phyloP scores from a whole-genome alignment of 768 basidiomycete species.

The Termitomyces sp. region DNA sequence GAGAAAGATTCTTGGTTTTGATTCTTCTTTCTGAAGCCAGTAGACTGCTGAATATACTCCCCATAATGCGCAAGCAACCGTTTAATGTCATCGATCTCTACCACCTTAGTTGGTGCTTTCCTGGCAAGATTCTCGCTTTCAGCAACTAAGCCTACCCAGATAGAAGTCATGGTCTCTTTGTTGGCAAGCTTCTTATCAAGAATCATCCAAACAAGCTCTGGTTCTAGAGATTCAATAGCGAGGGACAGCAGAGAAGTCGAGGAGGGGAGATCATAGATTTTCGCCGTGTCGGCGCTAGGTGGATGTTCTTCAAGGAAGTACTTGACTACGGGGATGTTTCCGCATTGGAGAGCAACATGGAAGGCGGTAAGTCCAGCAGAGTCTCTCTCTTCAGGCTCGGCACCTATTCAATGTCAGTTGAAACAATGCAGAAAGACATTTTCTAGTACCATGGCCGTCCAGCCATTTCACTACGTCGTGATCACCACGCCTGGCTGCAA shows the following conservation, averaged over 20 bases:
- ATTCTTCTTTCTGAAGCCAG: background rate
- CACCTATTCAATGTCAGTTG: constrained; percentile 38
- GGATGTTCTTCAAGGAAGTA: constrained; percentile 60
- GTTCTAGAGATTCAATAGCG: constrained; percentile 55
- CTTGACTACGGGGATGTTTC: constrained; percentile 45
- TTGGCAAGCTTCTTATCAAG: constrained; percentile 52
- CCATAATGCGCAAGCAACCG: constrained; percentile 48
- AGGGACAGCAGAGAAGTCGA: constrained; percentile 44
- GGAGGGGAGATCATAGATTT: constrained; percentile 40
- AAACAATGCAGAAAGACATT: constrained; percentile 8
- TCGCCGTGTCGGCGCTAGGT: constrained; percentile 45
- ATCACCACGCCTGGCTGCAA: constrained; percentile 53
- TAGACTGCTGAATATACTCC: constrained; percentile 35
- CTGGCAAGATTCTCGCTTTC: constrained; percentile 18
- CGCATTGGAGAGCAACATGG: constrained; percentile 54
- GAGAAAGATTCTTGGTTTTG: background rate
- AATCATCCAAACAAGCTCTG: constrained; percentile 59
- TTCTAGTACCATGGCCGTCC: constrained; percentile 56
- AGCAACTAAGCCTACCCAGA: constrained; percentile 45
- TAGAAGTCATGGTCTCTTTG: constrained; percentile 40
- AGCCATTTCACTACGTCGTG: constrained; percentile 61
- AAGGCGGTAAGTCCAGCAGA: constrained; percentile 53
- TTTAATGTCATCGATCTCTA: constrained; percentile 43
- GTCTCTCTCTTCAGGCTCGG: constrained; percentile 68
- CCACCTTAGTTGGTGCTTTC: constrained; percentile 17